Percentiles rank a stretch among this genome's conserved stretches.
These are phyloP conservation scores for Eremothecium coryli DNA, from an alignment of 1,139 yeast species.

Conservation along the genomic window DNA sequence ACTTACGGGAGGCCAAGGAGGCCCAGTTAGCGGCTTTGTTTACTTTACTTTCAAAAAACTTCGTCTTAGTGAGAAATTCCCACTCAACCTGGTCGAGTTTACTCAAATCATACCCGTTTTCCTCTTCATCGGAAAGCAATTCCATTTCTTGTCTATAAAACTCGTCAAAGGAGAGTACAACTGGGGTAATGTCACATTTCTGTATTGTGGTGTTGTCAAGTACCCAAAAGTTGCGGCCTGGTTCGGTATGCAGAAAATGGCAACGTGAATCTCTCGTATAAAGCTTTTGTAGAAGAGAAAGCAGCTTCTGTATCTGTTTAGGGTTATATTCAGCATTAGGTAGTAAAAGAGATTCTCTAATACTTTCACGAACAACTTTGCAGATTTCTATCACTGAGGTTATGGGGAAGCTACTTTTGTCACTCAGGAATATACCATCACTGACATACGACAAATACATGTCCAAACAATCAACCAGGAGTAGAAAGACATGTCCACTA, in stretches of 20 bases:
- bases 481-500: slow-evolving; percentile 9
- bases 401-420: slow-evolving; percentile 1
- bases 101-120: neutral
- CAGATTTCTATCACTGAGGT: slow-evolving; percentile 1
- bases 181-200: neutral
- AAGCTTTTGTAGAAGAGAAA: slow-evolving; percentile 55
- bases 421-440: slow-evolving; percentile 12
- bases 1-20: slow-evolving; percentile 16
- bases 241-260: slow-evolving; percentile 34
- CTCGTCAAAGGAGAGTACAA: neutral
- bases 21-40: slow-evolving; percentile 1
- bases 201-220: slow-evolving; percentile 20
- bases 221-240: slow-evolving; percentile 48
- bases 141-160: slow-evolving; percentile 1
- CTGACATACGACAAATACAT: slow-evolving; percentile 58
- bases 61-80: slow-evolving; percentile 1
- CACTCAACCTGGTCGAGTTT: neutral
- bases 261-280: slow-evolving; percentile 62
- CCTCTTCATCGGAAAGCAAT: neutral
- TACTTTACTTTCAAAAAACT: slow-evolving; percentile 1
- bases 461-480: slow-evolving; percentile 45
- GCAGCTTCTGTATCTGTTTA: slow-evolving; percentile 35
- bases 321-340: slow-evolving; percentile 6
- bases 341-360: neutral
- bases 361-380: neutral